Evolutionary conservation across 2,329 filamentous ascomycete genomes (phyloP).

Genomic region (Cryphonectria naterciae): DNA sequence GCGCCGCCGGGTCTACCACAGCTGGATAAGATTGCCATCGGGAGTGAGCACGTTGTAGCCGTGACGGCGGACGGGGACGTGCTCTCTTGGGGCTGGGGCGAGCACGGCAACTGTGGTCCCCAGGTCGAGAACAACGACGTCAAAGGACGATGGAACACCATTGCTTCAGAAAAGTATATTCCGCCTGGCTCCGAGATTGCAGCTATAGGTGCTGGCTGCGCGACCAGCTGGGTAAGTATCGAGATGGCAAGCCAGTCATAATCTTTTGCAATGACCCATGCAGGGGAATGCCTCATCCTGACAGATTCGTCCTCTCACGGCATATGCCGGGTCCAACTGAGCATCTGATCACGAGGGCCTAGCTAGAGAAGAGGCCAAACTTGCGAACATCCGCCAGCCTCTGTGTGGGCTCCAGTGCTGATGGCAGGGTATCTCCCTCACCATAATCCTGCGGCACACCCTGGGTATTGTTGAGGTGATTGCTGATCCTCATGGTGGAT

Average conservation of each 20-base stretch:
- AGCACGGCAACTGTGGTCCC: slow-evolving; percentile 93
- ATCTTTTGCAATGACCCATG: not conserved
- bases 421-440: slow-evolving; percentile 31
- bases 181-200: slow-evolving; percentile 56
- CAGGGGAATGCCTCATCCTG: not conserved
- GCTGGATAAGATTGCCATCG: slow-evolving; percentile 70
- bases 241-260: slow-evolving; percentile 33
- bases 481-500: slow-evolving; percentile 35
- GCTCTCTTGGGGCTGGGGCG: slow-evolving; percentile 92
- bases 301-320: not conserved
- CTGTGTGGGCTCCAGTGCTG: slow-evolving; percentile 71
- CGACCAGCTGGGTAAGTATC: slow-evolving; percentile 79
- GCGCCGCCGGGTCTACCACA: slow-evolving; percentile 64
- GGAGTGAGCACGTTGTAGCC: slow-evolving; percentile 88
- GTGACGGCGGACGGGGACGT: slow-evolving; percentile 68
- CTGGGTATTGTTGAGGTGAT: slow-evolving; percentile 31
- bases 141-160: slow-evolving; percentile 69
- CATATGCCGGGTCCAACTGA: no score
- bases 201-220: slow-evolving; percentile 80
- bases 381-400: slow-evolving; percentile 68
- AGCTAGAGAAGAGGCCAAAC: slow-evolving; percentile 40
- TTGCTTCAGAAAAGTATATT: slow-evolving; percentile 62
- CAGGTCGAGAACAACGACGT: slow-evolving; percentile 67
- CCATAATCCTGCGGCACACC: slow-evolving; percentile 4
- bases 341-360: not conserved